Percentiles rank a stretch among this genome's conserved stretches.
These are phyloP conservation scores for Mytilinidion resinicola DNA, from an alignment of 495 filamentous ascomycete species.

Conservation along the genomic window DNA sequence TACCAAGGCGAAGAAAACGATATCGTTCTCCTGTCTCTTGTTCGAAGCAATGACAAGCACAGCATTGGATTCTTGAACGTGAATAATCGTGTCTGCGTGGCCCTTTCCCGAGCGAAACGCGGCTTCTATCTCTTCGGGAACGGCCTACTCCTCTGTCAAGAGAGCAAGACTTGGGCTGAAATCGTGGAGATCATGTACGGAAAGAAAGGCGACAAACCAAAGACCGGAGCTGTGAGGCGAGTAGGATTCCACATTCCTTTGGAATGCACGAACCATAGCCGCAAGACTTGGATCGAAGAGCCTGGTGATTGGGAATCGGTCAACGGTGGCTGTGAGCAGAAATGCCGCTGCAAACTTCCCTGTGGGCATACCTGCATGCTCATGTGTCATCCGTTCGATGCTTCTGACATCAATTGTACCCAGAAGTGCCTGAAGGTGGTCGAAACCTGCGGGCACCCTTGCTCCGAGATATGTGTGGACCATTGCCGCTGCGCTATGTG, in stretches of 20 bases:
- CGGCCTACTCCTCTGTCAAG: slow-evolving; percentile 46
- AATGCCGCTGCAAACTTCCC: slow-evolving; percentile 41
- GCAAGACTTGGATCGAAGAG: slow-evolving; percentile 36
- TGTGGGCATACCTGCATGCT: slow-evolving; percentile 47
- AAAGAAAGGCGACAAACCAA: slow-evolving; percentile 12
- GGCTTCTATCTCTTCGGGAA: slow-evolving; percentile 91
- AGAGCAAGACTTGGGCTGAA: slow-evolving; percentile 36
- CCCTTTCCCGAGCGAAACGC: slow-evolving; percentile 75
- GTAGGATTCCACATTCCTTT: slow-evolving; percentile 38
- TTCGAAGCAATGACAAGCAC: slow-evolving; percentile 56
- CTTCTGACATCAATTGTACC: slow-evolving; percentile 18
- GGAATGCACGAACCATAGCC: slow-evolving; percentile 35
- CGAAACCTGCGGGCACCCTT: slow-evolving; percentile 11
- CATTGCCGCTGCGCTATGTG: neutral
- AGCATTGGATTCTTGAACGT: slow-evolving; percentile 66
- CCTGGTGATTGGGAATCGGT: slow-evolving; percentile 41
- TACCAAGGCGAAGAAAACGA: slow-evolving; percentile 96
- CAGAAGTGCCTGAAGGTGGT: slow-evolving; percentile 2
- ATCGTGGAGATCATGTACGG: slow-evolving; percentile 32
- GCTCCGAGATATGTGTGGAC: neutral
- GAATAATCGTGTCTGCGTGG: slow-evolving; percentile 78
- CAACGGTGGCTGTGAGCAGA: slow-evolving; percentile 53
- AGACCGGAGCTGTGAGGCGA: slow-evolving; percentile 9
- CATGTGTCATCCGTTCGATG: slow-evolving; percentile 42
- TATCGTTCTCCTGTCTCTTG: slow-evolving; percentile 74